Base-by-base conservation (phyloP, 345 rosid species). In the Gossypium australe region DNA sequence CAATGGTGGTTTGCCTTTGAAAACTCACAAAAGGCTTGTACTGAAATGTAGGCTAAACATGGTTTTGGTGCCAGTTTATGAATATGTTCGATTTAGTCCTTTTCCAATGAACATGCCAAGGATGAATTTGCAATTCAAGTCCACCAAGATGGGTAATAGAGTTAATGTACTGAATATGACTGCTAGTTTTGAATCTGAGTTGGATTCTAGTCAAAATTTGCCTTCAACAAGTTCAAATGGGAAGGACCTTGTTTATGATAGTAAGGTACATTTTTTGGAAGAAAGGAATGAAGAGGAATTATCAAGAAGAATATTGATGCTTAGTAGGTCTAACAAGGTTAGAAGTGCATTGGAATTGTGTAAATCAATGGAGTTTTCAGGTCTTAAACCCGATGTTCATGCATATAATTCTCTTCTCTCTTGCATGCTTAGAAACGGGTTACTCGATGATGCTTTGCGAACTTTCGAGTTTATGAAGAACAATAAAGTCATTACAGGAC, bases 331-430 rank as follows among this genome's bases (percentile, higher is more conserved):
- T 55, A 84, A 90, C 81, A 89, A 88, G 86, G 81, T 86, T 29
- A 88, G 85, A 81, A 90, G 93, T 73, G 97, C 94, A 4, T 16
- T 87, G 66, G 88, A 87, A n/a, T 63, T 63, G 48, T 63, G 14
- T 38, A 34, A 44, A 41, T 63, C 98, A 18, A 92, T 92, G 93
- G 84, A 79, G 66, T 69, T 78, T 41, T 78, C 82, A 3, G 82
- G 85, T 56, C 85, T 89, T 62, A 82, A 17, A 55, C 89, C 94
- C 9, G 81, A 74, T 59, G 73, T 70, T 22, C 94, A 89, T 81
- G 86, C 94, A 7, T 89, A 88, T 65, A 92, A 92, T 80, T 89
- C 97, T 68, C 85, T 92, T 34, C 84, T 94, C 55, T 88, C 87
- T 10, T 89, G 92, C 72, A 87, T 89, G 13, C 62, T 94, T 59